A percentile compares a stretch with the other conserved stretches of the same genome.
Evolutionary conservation across 129 eudicot genomes (phyloP).

Genomic region (Saposhnikovia divaricata): DNA sequence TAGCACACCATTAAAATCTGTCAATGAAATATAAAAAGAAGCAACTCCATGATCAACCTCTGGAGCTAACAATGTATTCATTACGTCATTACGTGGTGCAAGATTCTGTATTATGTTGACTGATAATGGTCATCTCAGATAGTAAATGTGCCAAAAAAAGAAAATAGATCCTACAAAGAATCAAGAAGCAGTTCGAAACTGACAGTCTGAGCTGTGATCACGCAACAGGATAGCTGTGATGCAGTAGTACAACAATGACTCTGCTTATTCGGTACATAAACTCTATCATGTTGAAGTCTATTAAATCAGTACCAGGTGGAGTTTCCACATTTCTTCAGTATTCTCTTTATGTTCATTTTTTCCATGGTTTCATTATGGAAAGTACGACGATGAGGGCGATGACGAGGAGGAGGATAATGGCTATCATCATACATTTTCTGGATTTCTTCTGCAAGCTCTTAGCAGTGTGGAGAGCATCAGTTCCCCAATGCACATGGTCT

Average conservation of each 20-base stretch:
- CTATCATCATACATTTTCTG: constrained; percentile 80
- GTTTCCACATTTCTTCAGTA: not conserved
- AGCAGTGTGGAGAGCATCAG: constrained; percentile 69
- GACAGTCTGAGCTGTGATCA: not conserved
- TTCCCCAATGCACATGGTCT: constrained; percentile 68
- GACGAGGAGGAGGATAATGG: constrained; percentile 44
- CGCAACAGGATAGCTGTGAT: not conserved
- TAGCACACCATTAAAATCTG: not conserved
- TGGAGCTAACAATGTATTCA: not conserved
- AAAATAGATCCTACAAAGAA: not conserved
- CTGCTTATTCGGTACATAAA: not conserved
- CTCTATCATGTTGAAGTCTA: not conserved
- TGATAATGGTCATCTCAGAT: not conserved
- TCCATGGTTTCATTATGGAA: constrained; percentile 81
- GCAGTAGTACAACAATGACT: not conserved
- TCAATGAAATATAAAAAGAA: not conserved
- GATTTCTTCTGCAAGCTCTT: constrained; percentile 74
- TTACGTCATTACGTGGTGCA: not conserved
- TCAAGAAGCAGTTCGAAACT: not conserved
- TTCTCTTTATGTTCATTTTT: constrained; percentile 17
- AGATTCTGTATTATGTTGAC: not conserved
- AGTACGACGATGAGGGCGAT: constrained; percentile 58
- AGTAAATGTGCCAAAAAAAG: not conserved
- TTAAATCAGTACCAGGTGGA: not conserved
- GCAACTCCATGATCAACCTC: not conserved